phyloP scores from a whole-genome alignment of 176 grass and related monocot genomes.

The Cenchrus americanus region DNA sequence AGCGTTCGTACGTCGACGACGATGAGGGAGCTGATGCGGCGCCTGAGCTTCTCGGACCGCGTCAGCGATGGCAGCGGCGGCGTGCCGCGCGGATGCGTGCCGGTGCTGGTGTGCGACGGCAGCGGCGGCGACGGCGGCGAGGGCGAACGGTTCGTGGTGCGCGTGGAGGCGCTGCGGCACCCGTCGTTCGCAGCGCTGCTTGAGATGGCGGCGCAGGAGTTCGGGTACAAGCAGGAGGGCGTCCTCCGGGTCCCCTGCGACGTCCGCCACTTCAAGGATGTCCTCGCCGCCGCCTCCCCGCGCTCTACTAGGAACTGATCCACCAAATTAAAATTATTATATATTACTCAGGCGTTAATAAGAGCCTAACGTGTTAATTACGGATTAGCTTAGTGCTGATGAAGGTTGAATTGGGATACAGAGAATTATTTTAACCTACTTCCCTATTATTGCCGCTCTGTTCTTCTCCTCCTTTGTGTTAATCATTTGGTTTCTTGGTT shows the following conservation, averaged over 20 bases:
- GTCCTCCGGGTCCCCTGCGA: constrained; percentile 73
- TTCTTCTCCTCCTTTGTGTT: not conserved
- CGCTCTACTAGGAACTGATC: constrained; percentile 18
- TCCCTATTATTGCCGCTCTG: not conserved
- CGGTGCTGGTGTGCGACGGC: constrained; percentile 58
- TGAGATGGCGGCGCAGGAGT: constrained; percentile 64
- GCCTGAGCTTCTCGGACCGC: constrained; percentile 54
- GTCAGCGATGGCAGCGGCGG: constrained; percentile 21
- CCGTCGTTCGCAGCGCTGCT: constrained; percentile 61
- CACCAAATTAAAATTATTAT: not conserved
- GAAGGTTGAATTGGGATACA: not conserved
- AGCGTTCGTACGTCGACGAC: not conserved
- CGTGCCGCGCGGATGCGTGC: constrained; percentile 70
- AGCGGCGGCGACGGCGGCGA: constrained; percentile 4
- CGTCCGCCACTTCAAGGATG: constrained; percentile 48
- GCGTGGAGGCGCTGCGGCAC: constrained; percentile 58
- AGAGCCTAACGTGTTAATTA: constrained; percentile 4
- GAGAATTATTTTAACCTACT: not conserved
- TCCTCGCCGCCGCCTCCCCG: constrained; percentile 36
- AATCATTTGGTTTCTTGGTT: not conserved
- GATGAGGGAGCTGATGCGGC: constrained; percentile 54
- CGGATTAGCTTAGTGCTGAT: not conserved
- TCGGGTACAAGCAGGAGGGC: constrained; percentile 75
- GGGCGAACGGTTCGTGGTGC: constrained; percentile 67
- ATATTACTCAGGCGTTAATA: too few relatives aligned